Base-by-base conservation (phyloP, 179 eudicot species). In the Silene vulgaris region DNA sequence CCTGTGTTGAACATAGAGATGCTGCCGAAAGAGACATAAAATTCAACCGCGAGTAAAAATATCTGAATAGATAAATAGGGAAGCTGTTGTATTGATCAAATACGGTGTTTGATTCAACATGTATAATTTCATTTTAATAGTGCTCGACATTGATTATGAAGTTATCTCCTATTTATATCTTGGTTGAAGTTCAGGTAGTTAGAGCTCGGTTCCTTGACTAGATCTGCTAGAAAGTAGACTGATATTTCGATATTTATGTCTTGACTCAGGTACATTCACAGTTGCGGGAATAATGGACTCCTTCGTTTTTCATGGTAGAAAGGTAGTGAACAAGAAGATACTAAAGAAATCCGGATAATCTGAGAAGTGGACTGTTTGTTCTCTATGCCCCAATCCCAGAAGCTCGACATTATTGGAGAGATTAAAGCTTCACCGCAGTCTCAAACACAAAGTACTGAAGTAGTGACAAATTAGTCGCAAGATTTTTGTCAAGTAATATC, bases 251-350 rank as follows among this genome's bases (percentile, higher is more conserved):
- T 26, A 8, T 29, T 29, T 32, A 11, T 17, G 65, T 50, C 60
- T 73, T 71, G 57, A 26, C 81, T 73, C 92, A 94, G 98, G 98
- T 75, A 81, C 86, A 32, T 94, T 91, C 75, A 87, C 98, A 1
- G 92, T 94, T 43, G 96, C 96, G 0, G 98, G 98, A 17, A 91
- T 94, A 71, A 82, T 88, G 43, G 98, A 94, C 74, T 86, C 97
- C 28, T 89, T 85, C 48, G 76, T 94, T 40, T 92, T 91, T 84
- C 92, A 94, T 62, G 91, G 98, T 66, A 86, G 79, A 30, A 90
- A 73, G 87, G 97, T 90, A 14, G 50, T 91, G 32, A 87, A 78
- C 80, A 90, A 86, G 88, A 91, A 88, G 80, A 30, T 82, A 56
- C 82, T 90, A 69, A 74, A 94, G 16, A 93, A 93, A 83, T 84